phyloP scores from a whole-genome alignment of 176 grass and related monocot genomes.

The bread wheat (Triticum aestivum) region IWGSC_CS_RefSeq_v2.1 NC_057808.1:3560701-3561200 shows the following conservation, averaged over 20 bases:
- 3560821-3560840: too few relatives aligned
- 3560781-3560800: too few relatives aligned
- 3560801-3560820: too few relatives aligned
- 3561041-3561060: not conserved
- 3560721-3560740: conserved; percentile 45
- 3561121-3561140: not conserved
- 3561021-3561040: not conserved
- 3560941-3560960: too few relatives aligned
- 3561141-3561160: conserved; percentile 16
- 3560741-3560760: not conserved
- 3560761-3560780: too few relatives aligned
- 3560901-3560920: too few relatives aligned
- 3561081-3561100: not conserved
- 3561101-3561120: not conserved
- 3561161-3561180: conserved; percentile 78
- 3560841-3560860: too few relatives aligned
- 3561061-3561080: not conserved
- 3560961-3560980: too few relatives aligned
- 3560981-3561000: not conserved
- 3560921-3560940: too few relatives aligned
- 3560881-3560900: too few relatives aligned
- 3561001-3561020: not conserved
- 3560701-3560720: conserved; percentile 63
- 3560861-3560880: too few relatives aligned
- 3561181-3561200: conserved; percentile 90